phyloP scores from a whole-genome alignment of 352 stramenopile genomes.

The Aphanomyces invadans region DNA sequence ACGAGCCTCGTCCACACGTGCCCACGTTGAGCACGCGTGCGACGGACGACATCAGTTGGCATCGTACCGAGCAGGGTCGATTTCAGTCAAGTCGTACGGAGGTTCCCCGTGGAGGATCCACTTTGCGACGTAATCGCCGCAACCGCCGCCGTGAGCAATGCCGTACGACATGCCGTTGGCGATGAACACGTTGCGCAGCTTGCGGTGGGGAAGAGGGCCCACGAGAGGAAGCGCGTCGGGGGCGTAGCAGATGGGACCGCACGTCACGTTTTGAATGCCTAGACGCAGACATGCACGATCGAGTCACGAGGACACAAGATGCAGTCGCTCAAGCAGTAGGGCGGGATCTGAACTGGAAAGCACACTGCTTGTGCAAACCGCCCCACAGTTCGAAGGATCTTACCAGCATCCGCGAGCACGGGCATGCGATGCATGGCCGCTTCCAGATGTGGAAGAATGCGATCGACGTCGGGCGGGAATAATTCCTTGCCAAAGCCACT shows the following conservation, averaged over 20 bases:
- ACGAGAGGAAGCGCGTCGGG: conserved; percentile 41
- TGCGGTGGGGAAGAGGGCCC: conserved; percentile 32
- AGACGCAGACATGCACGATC: too few relatives aligned
- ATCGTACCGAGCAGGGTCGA: conserved; percentile 19
- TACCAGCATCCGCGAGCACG: conserved; percentile 26
- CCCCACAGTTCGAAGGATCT: too few relatives aligned
- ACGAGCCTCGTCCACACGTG: too few relatives aligned
- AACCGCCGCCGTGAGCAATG: conserved; percentile 49
- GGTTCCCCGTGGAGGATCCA: conserved; percentile 45
- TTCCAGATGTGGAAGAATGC: conserved; percentile 33
- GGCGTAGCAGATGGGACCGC: conserved; percentile 26
- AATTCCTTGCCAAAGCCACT: conserved; percentile 35
- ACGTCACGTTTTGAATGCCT: conserved; percentile 27
- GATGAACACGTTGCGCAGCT: conserved; percentile 47
- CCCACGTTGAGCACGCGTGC: too few relatives aligned
- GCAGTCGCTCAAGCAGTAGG: too few relatives aligned
- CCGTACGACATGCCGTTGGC: conserved; percentile 50
- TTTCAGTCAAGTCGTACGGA: conserved; percentile 37
- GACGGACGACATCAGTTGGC: too few relatives aligned
- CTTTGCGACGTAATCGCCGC: conserved; percentile 43
- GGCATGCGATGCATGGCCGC: conserved; percentile 34
- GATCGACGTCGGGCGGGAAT: conserved; percentile 27
- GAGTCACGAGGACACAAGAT: too few relatives aligned
- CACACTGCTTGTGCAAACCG: too few relatives aligned
- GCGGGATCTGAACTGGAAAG: too few relatives aligned